A percentile compares a stretch with the other conserved stretches of the same genome.
These are phyloP conservation scores for Gracilariopsis chorda DNA, from an alignment of 23 red algal genomes.

Conservation along the genomic window DNA sequence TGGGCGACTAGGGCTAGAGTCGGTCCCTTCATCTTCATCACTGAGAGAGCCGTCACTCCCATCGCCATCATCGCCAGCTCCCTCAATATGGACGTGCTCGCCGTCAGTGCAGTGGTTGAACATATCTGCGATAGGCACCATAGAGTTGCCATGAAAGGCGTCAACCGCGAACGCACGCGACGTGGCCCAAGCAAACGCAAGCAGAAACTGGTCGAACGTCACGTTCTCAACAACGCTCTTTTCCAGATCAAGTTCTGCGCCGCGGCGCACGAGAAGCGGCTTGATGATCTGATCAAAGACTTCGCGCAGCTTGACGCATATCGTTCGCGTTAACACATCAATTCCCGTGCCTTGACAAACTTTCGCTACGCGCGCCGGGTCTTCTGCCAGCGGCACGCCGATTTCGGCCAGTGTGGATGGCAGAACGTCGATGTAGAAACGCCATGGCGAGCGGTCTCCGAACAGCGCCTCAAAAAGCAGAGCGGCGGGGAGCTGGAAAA, in stretches of 20 bases:
- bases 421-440: not conserved
- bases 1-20: too few relatives aligned
- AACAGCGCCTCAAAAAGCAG: not conserved
- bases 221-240: not conserved
- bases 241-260: not conserved
- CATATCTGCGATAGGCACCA: conserved; percentile 48
- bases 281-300: not conserved
- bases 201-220: not conserved
- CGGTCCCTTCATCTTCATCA: not conserved
- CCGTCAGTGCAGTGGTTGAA: conserved; percentile 31
- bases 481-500: conserved; percentile 13
- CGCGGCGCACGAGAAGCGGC: not conserved
- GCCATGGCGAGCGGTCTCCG: not conserved
- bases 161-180: conserved; percentile 36
- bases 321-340: not conserved
- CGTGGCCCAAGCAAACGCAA: not conserved
- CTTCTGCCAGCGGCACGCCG: not conserved
- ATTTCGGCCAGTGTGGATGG: not conserved
- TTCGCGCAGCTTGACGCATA: not conserved
- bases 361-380: not conserved
- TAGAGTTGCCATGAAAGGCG: not conserved
- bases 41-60: not conserved
- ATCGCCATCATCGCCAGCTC: not conserved
- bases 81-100: conserved; percentile 46
- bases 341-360: not conserved